Conservation (phyloP, 192 early-diverging fungal species). For the Entomortierella lignicola region DNA sequence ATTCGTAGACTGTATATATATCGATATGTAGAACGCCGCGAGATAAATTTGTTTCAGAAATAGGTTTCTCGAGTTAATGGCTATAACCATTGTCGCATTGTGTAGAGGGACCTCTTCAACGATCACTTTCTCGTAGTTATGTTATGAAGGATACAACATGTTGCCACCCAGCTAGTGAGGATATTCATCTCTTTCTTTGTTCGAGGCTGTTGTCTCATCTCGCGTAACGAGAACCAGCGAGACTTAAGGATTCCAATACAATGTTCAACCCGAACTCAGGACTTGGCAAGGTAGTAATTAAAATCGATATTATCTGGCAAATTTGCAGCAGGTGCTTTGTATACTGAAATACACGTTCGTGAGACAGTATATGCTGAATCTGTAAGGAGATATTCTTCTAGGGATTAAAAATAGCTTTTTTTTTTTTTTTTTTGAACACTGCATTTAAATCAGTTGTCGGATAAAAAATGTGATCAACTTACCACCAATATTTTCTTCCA, state of each 20-base stretch:
- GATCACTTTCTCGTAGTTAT: no score
- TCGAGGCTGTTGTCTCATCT: conserved; percentile 2
- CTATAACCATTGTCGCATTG: no score
- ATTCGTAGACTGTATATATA: no score
- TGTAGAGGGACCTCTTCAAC: no score
- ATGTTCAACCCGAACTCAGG: conserved; percentile 14
- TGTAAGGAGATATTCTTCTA: conserved; percentile 11
- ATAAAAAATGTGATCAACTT: no score
- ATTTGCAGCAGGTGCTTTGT: conserved; percentile 6
- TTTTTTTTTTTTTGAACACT: no score
- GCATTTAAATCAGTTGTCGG: no score
- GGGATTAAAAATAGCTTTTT: neutral
- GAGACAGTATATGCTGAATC: conserved; percentile 16
- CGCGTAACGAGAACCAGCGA: neutral
- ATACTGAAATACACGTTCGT: neutral
- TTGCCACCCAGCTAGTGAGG: neutral
- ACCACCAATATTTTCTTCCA: conserved; percentile 15
- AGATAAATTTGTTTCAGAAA: no score
- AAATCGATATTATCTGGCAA: neutral
- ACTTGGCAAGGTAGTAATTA: conserved; percentile 7
- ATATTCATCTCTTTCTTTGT: neutral
- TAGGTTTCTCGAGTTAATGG: no score
- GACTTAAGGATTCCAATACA: conserved; percentile 10
- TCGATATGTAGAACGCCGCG: no score
- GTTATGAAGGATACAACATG: neutral